These are phyloP conservation scores for Gymnopilus junonius DNA, from an alignment of 768 basidiomycete genomes.

Conservation along the genomic window DNA sequence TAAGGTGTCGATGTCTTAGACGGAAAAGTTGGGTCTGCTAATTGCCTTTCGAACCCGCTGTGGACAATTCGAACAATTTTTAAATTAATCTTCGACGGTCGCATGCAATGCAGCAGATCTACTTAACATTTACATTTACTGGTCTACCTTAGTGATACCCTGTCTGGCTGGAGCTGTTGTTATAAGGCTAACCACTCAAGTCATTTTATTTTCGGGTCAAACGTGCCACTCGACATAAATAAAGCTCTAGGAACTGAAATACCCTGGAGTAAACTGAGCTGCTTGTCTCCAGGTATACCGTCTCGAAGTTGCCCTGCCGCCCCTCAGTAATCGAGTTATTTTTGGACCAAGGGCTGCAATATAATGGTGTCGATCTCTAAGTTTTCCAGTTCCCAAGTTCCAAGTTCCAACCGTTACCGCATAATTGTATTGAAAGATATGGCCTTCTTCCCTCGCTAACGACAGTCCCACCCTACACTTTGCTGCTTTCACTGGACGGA, in stretches of 20 bases:
- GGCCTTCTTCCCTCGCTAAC: constrained; percentile 21
- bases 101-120: not conserved
- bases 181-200: too few species aligned
- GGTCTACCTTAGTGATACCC: not conserved
- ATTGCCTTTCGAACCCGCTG: not conserved
- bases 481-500: not conserved
- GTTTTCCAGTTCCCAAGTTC: not conserved
- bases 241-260: too few species aligned
- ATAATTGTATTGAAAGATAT: constrained; percentile 13
- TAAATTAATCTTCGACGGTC: not conserved
- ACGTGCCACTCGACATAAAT: too few species aligned
- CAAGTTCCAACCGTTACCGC: constrained; percentile 22
- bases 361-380: not conserved
- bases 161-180: not conserved
- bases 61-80: not conserved
- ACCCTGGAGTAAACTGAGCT: too few species aligned
- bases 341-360: not conserved
- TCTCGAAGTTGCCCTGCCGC: too few species aligned
- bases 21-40: not conserved
- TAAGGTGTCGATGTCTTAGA: not conserved
- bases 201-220: too few species aligned
- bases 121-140: not conserved
- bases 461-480: not conserved
- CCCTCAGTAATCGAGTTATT: too few species aligned
- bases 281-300: too few species aligned